Evolutionary conservation across 2,329 filamentous ascomycete genomes (phyloP), one percentile per base, ranked within the genome.

Genomic region (Sarocladium strictum): DNA sequence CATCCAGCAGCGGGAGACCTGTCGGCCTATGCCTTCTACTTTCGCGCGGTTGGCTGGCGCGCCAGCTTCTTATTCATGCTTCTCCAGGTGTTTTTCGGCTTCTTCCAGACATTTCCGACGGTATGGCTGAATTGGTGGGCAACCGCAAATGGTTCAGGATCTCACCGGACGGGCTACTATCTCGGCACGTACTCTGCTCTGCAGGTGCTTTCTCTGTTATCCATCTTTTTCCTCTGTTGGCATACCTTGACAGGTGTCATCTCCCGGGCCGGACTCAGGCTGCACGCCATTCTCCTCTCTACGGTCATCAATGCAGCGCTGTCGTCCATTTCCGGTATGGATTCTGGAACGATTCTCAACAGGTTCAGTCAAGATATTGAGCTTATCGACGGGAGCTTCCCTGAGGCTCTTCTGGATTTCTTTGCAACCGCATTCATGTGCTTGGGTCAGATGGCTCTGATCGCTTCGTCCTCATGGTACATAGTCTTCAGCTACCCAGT

Each of bases 341-440:
- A 77, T 55, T 63, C 64, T 0, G 75, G 75, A 1, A 59, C 68
- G 2, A 64, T 73, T 27, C 70, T 69, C 5, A 76, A 76, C 24
- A 58, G 72, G 5, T 78, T 77, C 58, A 72, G 71, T 0, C 74
- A 77, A 56, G 75, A 78, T 26, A 62, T 75, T 57, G 67, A 63
- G 2, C 62, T 76, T 0, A 61, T 76, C 3, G 74, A 76, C 33
- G 62, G 61, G 1, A 68, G 74, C 23, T 59, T 76, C 0, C 71
- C 72, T 0, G 49, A 63, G 21, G 55, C 67, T 0, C 50, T 74
- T 1, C 56, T 67, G 1, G 72, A 73, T 47, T 14, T 47, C 10
- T 23, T 29, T 24, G 7, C 17, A 11, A 14, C 7, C 19, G 12
- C 17, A 29, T 29, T 29, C 24, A 14, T 9, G 10, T 9, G 7